Evolutionary conservation across 192 early-diverging fungal species (phyloP).

Genomic region (Spizellomyces punctatus): DNA sequence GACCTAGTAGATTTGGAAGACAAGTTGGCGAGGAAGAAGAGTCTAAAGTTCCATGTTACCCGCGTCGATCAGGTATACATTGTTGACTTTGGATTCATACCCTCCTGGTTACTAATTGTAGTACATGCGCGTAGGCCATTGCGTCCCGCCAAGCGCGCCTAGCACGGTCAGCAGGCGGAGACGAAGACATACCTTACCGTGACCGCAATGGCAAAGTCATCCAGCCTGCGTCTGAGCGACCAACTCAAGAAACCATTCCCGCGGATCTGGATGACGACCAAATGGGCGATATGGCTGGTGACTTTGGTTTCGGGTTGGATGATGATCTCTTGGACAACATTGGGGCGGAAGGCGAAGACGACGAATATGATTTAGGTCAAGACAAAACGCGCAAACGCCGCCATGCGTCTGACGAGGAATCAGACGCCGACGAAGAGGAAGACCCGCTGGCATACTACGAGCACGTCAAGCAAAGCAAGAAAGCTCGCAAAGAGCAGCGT

Average conservation of each 20-base stretch:
- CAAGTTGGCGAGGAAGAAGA: slow-evolving; percentile 67
- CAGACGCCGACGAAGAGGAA: slow-evolving; percentile 48
- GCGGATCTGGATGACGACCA: neutral
- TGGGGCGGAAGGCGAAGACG: slow-evolving; percentile 30
- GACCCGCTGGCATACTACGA: slow-evolving; percentile 53
- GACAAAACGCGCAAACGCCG: slow-evolving; percentile 43
- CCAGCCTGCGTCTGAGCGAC: slow-evolving; percentile 1
- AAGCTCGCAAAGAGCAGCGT: slow-evolving; percentile 46
- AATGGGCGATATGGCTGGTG: neutral
- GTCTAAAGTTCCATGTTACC: slow-evolving; percentile 60
- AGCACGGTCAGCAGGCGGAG: slow-evolving; percentile 51
- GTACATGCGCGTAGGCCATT: slow-evolving; percentile 10
- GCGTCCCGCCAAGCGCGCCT: slow-evolving; percentile 21
- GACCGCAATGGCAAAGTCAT: slow-evolving; percentile 45
- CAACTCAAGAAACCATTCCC: neutral
- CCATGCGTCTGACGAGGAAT: slow-evolving; percentile 61
- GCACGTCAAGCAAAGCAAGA: slow-evolving; percentile 38
- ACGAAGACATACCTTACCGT: slow-evolving; percentile 82
- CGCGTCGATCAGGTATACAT: slow-evolving; percentile 63
- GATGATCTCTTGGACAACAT: slow-evolving; percentile 8
- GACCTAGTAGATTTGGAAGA: slow-evolving; percentile 80
- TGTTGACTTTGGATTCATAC: neutral
- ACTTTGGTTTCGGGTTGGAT: slow-evolving; percentile 23
- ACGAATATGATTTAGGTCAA: slow-evolving; percentile 44
- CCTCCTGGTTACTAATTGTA: neutral